Conservation (phyloP, 225 moss, liverwort and hornwort genomes). For the Marchantia polymorpha region DNA sequence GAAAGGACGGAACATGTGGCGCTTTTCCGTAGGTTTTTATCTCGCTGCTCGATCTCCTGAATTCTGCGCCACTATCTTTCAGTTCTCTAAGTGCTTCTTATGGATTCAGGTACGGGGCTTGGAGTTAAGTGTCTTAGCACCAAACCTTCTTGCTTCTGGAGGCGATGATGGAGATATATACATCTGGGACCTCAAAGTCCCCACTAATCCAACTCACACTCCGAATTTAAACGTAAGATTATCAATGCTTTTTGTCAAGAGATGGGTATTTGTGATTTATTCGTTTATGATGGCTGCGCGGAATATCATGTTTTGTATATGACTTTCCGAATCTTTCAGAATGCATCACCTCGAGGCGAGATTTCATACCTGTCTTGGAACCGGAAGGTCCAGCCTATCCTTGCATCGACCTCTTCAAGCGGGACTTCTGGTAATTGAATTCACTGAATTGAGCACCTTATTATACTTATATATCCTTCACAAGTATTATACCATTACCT, state of each 20-base stretch:
- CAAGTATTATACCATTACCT: no score
- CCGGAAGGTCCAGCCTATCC: constrained; percentile 83
- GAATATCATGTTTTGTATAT: background rate
- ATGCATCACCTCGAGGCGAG: constrained; percentile 54
- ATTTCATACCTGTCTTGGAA: constrained; percentile 96
- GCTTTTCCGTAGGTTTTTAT: no score
- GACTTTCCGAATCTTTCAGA: constrained; percentile 30
- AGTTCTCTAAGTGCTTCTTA: background rate
- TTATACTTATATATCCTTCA: background rate
- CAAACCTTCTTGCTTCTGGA: constrained; percentile 89
- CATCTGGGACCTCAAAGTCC: constrained; percentile 87
- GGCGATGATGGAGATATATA: constrained; percentile 89
- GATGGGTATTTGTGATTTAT: background rate
- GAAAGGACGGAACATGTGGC: background rate
- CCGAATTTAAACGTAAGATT: constrained; percentile 63
- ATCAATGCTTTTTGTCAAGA: background rate
- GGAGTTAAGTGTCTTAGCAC: constrained; percentile 71
- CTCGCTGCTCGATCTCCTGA: background rate
- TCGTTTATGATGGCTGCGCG: background rate
- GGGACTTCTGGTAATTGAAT: constrained; percentile 73
- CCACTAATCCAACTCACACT: constrained; percentile 65
- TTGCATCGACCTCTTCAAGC: constrained; percentile 82
- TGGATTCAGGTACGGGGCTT: constrained; percentile 73
- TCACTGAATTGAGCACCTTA: background rate
- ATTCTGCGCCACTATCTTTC: background rate